Evolutionary conservation across 352 stramenopile genomes (phyloP), one percentile per base, ranked within the genome.

Genomic region (Phytophthora pistaciae): DNA sequence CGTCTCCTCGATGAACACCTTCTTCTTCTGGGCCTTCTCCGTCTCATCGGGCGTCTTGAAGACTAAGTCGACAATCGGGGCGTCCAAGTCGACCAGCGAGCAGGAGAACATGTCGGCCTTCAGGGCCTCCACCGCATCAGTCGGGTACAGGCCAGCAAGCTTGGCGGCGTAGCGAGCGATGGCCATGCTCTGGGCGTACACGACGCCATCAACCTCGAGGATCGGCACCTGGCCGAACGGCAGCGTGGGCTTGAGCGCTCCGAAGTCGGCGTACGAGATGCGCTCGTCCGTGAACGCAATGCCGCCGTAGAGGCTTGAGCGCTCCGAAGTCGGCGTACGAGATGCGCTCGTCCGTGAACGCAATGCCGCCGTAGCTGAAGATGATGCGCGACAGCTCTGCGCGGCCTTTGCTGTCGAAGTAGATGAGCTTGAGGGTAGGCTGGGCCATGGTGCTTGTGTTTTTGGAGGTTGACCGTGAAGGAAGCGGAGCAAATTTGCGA

Each of bases 361-460:
- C 14, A 44, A 91, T 21, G 42, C 49, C 58, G 21, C 72, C 80
- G 64, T 79, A 86, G 29, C 62, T 46, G 66, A 90, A 70, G 42
- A 76, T 40, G n/a, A 94, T 63, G 18, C 88, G 84, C 20, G 80
- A 20, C 23, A 86, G 38, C 74, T 94, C 86, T 5, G 56, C 88
- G 33, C 76, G 79, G 16, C 64, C 86, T 18, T 70, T 55, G 46
- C 66, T 23, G 55, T 89, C 64, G 54, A 94, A 92, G 79, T 93
- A 95, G 20, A 72, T 86, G 25, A 94, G 64, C 70, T 87, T 88
- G 57, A 91, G 33, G 29, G 75, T 53, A 10, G 61, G 61, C 48
- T 75, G 66, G 40, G 40, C 49, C 66, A 72, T 80, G 14, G 64
- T 68, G 53, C 25, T 59, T 11, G 33, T 9, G 48, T 10, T 2